Evolutionary conservation across 2,329 filamentous ascomycete genomes (phyloP), one percentile per base, ranked within the genome.

Genomic region (Pseudogymnoascus sp.): DNA sequence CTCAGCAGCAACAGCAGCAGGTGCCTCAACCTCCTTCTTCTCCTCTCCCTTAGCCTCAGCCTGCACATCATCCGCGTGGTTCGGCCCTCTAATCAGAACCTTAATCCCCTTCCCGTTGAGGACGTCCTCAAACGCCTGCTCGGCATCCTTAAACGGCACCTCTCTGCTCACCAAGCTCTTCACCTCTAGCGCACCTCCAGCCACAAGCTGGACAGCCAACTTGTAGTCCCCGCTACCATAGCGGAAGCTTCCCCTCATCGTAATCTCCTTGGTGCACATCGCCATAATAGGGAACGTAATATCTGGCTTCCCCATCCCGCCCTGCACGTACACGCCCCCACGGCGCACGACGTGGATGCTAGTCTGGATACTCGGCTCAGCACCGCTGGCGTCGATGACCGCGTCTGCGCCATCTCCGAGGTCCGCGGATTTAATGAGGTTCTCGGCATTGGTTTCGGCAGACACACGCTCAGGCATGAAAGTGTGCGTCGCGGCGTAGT

Each of bases 271-370:
- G 59, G 87, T 82, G 74, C 92, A 95, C 72, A 95, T 80, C 4
- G 89, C 88, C 83, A 93, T 89, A 73, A 97, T 96, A 60, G 93
- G 93, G 79, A 97, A 96, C 7, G 77, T 89, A 74, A 97, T 92
- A 71, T 96, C 90, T 39, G 85, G 75, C 72, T 88, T 89, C 71
- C 93, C 93, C 91, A 97, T 96, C 61, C 92, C 92, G 64, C 87
- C 90, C 77, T 95, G 91, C 7, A 95, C 87, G 69, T 90, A 93
- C 13, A 82, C 87, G 33, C 90, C 90, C 62, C 90, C 90, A 55
- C 80, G 79, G 65, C 86, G 82, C 27, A 92, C 82, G 18, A 82
- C 81, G 74, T 92, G 87, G 69, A 93, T 82, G 35, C 82, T 83
- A 0, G 88, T 82, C 76, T 92, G 89, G 69, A 93, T 90, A 8